Conservation (phyloP, 2,329 filamentous ascomycete species). For the Fusarium sublunatum region DNA sequence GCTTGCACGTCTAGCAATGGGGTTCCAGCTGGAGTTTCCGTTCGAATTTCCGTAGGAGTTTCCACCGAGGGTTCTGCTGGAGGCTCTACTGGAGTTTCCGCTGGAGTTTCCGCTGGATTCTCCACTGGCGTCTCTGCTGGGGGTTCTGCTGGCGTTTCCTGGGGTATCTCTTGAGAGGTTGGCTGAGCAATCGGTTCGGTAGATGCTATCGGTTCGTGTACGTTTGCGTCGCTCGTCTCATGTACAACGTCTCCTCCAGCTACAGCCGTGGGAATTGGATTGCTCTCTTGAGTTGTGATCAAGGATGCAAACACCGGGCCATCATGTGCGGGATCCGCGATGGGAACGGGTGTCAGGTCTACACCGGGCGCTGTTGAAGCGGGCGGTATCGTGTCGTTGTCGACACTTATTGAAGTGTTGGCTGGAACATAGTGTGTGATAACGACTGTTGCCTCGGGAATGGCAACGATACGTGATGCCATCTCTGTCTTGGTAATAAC, state of each 20-base stretch:
- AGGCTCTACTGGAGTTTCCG: too few species aligned
- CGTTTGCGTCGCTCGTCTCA: conserved; percentile 13
- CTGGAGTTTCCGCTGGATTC: too few species aligned
- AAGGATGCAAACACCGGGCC: conserved; percentile 35
- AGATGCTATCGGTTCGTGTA: conserved; percentile 16
- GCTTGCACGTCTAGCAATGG: background rate
- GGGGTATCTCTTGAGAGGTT: conserved; percentile 11
- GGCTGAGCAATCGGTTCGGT: conserved; percentile 4
- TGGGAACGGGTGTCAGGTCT: conserved; percentile 14
- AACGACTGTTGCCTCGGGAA: conserved; percentile 34
- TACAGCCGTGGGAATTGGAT: conserved; percentile 19
- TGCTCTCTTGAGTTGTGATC: conserved; percentile 23
- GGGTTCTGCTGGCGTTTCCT: conserved; percentile 18
- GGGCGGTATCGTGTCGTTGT: conserved; percentile 9
- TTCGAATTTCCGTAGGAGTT: too few species aligned
- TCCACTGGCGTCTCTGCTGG: background rate
- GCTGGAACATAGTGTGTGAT: conserved; percentile 33
- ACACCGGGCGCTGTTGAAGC: conserved; percentile 23
- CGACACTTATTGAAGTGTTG: conserved; percentile 19
- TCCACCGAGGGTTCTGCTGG: too few species aligned
- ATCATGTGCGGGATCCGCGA: conserved; percentile 12
- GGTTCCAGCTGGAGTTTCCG: conserved; percentile 13
- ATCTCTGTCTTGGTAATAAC: conserved; percentile 35
- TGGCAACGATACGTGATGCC: conserved; percentile 28
- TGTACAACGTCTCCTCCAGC: conserved; percentile 23